Conservation (phyloP, 1,284 basidiomycete genomes). For the Heterobasidion occidentale region DNA sequence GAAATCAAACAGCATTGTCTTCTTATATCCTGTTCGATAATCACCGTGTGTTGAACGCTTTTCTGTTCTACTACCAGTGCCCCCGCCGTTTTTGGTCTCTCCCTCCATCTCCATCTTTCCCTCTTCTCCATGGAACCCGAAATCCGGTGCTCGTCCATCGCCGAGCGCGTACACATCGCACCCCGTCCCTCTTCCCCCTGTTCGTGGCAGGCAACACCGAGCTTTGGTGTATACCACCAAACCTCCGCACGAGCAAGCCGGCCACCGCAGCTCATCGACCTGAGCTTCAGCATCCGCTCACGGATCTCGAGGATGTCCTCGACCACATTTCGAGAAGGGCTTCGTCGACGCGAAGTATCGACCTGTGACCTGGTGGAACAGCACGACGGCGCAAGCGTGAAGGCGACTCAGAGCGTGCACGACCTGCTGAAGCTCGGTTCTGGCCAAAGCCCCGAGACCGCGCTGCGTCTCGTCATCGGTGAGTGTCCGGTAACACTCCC, state of each 20-base stretch:
- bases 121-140: neutral
- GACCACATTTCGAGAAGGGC: constrained; percentile 40
- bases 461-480: constrained; percentile 38
- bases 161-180: neutral
- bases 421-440: constrained; percentile 30
- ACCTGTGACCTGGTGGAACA: constrained; percentile 35
- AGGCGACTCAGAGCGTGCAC: constrained; percentile 25
- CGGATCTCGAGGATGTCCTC: constrained; percentile 38
- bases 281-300: constrained; percentile 28
- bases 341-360: constrained; percentile 35
- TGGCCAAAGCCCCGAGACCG: constrained; percentile 31
- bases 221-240: constrained; percentile 39
- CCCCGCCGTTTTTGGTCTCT: too few relatives aligned
- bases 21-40: too few relatives aligned
- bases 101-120: too few relatives aligned
- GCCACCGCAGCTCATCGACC: constrained; percentile 39
- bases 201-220: constrained; percentile 25
- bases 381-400: constrained; percentile 27
- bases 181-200: neutral
- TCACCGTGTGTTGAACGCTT: too few relatives aligned
- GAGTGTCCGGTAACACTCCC: neutral
- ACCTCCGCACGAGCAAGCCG: constrained; percentile 31
- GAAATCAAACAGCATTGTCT: too few relatives aligned
- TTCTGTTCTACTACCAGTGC: too few relatives aligned
- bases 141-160: neutral